Conservation (phyloP, 768 basidiomycete genomes). For the Boletus rubropictus region DNA sequence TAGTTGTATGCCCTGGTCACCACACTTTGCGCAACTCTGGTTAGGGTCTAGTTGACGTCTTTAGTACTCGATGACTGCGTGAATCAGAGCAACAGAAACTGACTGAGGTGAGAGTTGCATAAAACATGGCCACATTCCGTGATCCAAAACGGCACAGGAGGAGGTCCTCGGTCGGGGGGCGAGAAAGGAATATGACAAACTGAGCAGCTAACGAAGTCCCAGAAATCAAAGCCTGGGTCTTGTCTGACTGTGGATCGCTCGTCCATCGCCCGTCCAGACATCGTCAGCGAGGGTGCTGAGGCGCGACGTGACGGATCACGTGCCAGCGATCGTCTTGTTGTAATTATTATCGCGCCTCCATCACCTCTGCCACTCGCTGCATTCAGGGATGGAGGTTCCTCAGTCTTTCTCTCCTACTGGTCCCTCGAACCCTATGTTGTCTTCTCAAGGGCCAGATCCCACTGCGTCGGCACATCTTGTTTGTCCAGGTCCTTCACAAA, state of each 20-base stretch:
- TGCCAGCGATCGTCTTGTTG: background rate
- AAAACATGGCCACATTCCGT: conserved; percentile 85
- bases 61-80: background rate
- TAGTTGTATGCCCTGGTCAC: conserved; percentile 56
- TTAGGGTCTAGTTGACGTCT: conserved; percentile 48
- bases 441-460: conserved; percentile 8
- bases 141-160: conserved; percentile 76
- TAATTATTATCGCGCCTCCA: background rate
- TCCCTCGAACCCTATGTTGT: background rate
- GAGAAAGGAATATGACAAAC: conserved; percentile 65
- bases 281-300: background rate
- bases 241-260: background rate
- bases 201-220: conserved; percentile 73
- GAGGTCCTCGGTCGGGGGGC: conserved; percentile 41
- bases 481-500: background rate
- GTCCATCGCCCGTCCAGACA: conserved; percentile 13
- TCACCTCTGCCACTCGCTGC: background rate
- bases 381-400: background rate
- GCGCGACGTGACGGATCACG: conserved; percentile 22
- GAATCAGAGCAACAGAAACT: conserved; percentile 12
- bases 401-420: background rate
- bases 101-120: conserved; percentile 83
- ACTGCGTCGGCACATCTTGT: background rate
- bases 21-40: conserved; percentile 71
- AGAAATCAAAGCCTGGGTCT: conserved; percentile 51